These are phyloP conservation scores for Albatrellus ellisii DNA, from an alignment of 768 basidiomycete species.

Conservation along the genomic window DNA sequence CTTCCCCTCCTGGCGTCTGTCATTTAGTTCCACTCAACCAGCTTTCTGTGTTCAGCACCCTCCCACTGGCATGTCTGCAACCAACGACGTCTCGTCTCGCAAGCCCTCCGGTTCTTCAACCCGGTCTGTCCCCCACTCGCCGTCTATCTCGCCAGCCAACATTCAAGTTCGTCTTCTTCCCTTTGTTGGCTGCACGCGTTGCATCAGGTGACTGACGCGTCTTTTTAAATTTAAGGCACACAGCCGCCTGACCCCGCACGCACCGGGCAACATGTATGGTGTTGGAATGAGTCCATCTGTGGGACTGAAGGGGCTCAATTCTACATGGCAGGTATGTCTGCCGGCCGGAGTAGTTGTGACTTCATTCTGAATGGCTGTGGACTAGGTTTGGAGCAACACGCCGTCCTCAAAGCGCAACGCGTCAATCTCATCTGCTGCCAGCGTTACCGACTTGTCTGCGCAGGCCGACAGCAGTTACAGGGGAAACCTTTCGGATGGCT, in stretches of 20 bases:
- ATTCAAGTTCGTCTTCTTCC: too few relatives aligned
- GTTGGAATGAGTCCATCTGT: constrained; percentile 34
- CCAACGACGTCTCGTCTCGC: constrained; percentile 28
- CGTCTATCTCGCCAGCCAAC: constrained; percentile 43
- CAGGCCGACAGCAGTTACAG: constrained; percentile 36
- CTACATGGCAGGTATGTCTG: constrained; percentile 55
- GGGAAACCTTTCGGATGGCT: constrained; percentile 33
- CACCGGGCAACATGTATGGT: constrained; percentile 36
- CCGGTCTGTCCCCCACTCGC: constrained; percentile 50
- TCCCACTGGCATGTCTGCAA: constrained; percentile 16
- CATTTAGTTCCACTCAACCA: background rate
- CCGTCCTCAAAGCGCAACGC: constrained; percentile 43
- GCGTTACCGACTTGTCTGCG: constrained; percentile 33
- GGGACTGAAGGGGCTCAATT: constrained; percentile 37
- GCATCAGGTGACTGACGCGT: constrained; percentile 1
- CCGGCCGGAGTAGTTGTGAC: constrained; percentile 11
- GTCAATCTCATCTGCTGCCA: constrained; percentile 47
- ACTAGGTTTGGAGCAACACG: constrained; percentile 46
- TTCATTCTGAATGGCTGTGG: background rate
- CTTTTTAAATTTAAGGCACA: constrained; percentile 4
- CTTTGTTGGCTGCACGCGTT: too few relatives aligned
- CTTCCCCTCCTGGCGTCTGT: background rate
- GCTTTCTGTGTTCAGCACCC: background rate
- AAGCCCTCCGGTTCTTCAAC: constrained; percentile 63
- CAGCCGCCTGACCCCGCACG: constrained; percentile 27